phyloP scores from a whole-genome alignment of 805 yeast genomes.

The Saccharomycopsis babjevae region DNA sequence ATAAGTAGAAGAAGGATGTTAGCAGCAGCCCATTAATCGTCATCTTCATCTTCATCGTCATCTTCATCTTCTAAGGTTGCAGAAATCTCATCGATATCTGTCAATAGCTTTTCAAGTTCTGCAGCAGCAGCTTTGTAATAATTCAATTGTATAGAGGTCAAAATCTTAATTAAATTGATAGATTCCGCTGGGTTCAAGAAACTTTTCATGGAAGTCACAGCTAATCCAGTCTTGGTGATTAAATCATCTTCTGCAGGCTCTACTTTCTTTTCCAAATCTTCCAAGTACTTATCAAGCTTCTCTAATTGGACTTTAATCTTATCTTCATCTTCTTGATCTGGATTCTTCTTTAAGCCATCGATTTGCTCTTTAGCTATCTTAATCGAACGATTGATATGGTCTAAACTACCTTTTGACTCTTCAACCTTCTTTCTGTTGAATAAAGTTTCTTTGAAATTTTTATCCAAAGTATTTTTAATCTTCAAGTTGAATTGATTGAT shows the following conservation, averaged over 20 bases:
- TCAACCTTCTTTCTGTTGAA: slow-evolving; percentile 61
- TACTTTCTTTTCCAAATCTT: slow-evolving; percentile 40
- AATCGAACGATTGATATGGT: slow-evolving; percentile 53
- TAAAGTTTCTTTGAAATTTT: slow-evolving; percentile 50
- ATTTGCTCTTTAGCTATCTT: slow-evolving; percentile 25
- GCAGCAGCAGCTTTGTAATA: slow-evolving; percentile 45
- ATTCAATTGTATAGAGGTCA: slow-evolving; percentile 59
- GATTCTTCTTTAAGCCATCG: slow-evolving; percentile 5
- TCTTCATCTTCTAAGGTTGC: slow-evolving; percentile 35
- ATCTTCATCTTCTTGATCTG: slow-evolving; percentile 5
- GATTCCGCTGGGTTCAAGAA: slow-evolving; percentile 59
- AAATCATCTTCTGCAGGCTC: slow-evolving; percentile 64
- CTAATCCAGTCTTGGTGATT: slow-evolving; percentile 66
- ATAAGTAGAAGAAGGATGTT: background rate
- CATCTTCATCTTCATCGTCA: slow-evolving; percentile 25
- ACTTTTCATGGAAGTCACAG: slow-evolving; percentile 71
- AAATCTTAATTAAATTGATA: slow-evolving; percentile 52
- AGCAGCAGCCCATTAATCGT: slow-evolving; percentile 6
- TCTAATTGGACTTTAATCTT: slow-evolving; percentile 11
- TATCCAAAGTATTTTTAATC: slow-evolving; percentile 41
- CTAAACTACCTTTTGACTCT: slow-evolving; percentile 58
- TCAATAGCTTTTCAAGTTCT: slow-evolving; percentile 37
- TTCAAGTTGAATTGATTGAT: slow-evolving; percentile 48
- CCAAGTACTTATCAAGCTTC: slow-evolving; percentile 32
- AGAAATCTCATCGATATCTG: slow-evolving; percentile 34